A percentile compares a stretch with the other conserved stretches of the same genome.
Evolutionary conservation across 1,284 basidiomycete species (phyloP).

Genomic region (Tilletia walkeri): DNA sequence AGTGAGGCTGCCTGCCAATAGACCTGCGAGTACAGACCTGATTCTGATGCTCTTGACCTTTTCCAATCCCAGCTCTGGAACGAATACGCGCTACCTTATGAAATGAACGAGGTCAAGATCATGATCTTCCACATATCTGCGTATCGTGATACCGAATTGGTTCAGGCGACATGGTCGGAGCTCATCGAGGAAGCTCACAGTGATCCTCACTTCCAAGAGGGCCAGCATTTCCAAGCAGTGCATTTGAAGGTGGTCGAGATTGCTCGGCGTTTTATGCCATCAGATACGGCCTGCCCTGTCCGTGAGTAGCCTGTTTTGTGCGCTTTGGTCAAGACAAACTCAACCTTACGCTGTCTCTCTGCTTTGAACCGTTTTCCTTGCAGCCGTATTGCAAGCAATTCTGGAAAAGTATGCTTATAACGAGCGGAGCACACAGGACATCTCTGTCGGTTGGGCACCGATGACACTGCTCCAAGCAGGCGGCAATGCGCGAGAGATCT

Average conservation of each 20-base stretch:
- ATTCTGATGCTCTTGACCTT: constrained; percentile 21
- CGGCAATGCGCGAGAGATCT: constrained; percentile 72
- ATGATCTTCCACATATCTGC: constrained; percentile 91
- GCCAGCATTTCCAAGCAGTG: constrained; percentile 20
- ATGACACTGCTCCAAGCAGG: constrained; percentile 73
- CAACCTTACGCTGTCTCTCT: neutral
- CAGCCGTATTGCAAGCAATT: constrained; percentile 40
- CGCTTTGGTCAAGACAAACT: neutral
- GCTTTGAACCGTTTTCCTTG: neutral
- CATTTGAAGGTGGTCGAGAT: constrained; percentile 24
- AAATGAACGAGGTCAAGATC: constrained; percentile 78
- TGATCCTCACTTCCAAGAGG: neutral
- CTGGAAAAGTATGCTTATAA: constrained; percentile 46
- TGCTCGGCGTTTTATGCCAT: constrained; percentile 26
- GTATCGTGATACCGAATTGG: constrained; percentile 77
- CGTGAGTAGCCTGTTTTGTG: neutral
- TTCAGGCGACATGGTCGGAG: constrained; percentile 81
- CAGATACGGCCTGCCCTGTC: constrained; percentile 48
- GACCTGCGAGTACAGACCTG: neutral
- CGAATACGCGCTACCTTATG: constrained; percentile 81
- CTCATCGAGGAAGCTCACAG: constrained; percentile 72
- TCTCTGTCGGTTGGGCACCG: constrained; percentile 71
- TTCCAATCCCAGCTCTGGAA: constrained; percentile 70
- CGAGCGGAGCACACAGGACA: constrained; percentile 24
- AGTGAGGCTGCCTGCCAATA: constrained; percentile 21